Base-by-base conservation (phyloP, 1,284 basidiomycete genomes). In the Ganoderma lucidum region DNA sequence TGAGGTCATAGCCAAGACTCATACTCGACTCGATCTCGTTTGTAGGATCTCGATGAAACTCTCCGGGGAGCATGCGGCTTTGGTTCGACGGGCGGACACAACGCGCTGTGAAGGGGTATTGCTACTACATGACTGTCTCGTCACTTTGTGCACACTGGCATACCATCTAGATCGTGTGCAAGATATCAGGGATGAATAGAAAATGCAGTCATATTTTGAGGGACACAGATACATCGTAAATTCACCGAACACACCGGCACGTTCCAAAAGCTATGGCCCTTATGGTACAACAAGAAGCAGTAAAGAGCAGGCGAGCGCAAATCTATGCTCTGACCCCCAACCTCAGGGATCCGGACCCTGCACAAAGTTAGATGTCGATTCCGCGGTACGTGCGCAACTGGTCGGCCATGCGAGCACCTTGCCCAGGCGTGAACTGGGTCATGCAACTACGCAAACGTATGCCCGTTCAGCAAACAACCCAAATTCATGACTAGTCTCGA, bases 21-120 rank as follows among this genome's bases (percentile, higher is more conserved):
- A 30, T 35, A n/a, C 3, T n/a, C 5, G 35, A 14, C 39, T 37
- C 4, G 28, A 17, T 42, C 42, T 30, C 44, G 12, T 23, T 3
- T 23, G 23, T 75, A 96, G 94, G 87, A 90, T 73, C 88, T 99
- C 9, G 92, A 95, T 64, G 90, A 91, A 70, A 98, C 97, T 0
- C 77, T 88, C 23, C 90, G 97, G 39, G 97, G 97, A 14, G 85
- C 85, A n/a, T 92, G 91, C 55, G 97, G 96, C 0, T 99, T 98
- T 75, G 97, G 97, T 0, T 98, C 96, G 2, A 99, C 97, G 2
- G 97, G 97, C n/a, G 93, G 93, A 12, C 91, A 93, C 76, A 81
- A 71, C 8, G 78, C 81, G 12, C 80, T 92, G 53, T 82, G 19
- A 44, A 39, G 41, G 23, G 23, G 23, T 28, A 28, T 14, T 28